These are phyloP conservation scores for Blumeria hordei DNA, from an alignment of 2,329 filamentous ascomycete species.

Conservation along the genomic window DNA sequence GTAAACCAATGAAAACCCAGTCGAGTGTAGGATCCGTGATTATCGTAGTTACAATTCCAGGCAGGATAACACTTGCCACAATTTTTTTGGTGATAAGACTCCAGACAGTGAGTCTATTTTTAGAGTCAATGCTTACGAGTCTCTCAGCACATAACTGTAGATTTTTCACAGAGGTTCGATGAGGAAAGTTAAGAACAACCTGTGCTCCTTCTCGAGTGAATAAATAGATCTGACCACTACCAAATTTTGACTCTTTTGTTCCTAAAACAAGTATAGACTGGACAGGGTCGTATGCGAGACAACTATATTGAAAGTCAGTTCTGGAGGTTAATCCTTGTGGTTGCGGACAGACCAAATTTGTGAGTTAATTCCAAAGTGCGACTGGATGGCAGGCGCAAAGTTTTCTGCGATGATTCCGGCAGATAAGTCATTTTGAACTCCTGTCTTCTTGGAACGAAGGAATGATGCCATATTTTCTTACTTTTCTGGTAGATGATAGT, in stretches of 20 bases:
- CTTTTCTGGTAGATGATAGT: too few species aligned
- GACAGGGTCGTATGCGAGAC: slow-evolving; percentile 74
- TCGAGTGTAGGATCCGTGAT: slow-evolving; percentile 77
- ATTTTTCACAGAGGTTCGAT: slow-evolving; percentile 48
- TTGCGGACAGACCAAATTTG: slow-evolving; percentile 30
- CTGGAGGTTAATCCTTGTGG: slow-evolving; percentile 4
- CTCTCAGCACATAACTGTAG: slow-evolving; percentile 73
- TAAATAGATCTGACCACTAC: slow-evolving; percentile 69
- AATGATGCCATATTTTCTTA: slow-evolving; percentile 49
- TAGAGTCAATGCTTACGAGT: slow-evolving; percentile 61
- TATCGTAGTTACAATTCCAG: slow-evolving; percentile 49
- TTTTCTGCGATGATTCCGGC: slow-evolving; percentile 52
- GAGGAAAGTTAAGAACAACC: slow-evolving; percentile 45
- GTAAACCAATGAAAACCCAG: slow-evolving; percentile 69
- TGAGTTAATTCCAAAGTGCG: slow-evolving; percentile 61
- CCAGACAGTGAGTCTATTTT: slow-evolving; percentile 68
- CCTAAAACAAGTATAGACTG: slow-evolving; percentile 85
- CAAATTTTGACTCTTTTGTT: slow-evolving; percentile 68
- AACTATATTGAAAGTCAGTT: slow-evolving; percentile 25
- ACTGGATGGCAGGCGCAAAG: slow-evolving; percentile 65
- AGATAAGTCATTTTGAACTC: slow-evolving; percentile 78
- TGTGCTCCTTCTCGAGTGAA: slow-evolving; percentile 64
- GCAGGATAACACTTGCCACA: slow-evolving; percentile 46
- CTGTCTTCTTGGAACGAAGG: slow-evolving; percentile 75
- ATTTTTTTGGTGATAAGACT: slow-evolving; percentile 47